Conservation (phyloP, 352 stramenopile species). For the Phytopythium montanum region DNA sequence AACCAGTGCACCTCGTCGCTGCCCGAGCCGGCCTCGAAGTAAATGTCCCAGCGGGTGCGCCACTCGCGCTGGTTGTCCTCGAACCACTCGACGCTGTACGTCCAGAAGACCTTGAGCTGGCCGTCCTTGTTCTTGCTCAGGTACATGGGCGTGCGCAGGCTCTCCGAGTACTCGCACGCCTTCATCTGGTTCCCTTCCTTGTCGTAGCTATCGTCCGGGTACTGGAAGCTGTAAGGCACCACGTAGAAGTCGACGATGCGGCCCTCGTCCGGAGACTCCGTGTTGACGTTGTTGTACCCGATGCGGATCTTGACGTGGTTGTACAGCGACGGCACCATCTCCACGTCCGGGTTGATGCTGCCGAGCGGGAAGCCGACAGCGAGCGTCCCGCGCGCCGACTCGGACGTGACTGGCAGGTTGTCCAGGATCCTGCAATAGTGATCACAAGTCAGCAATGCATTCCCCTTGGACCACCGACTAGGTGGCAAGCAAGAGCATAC, state of each 20-base stretch:
- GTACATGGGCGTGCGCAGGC: conserved; percentile 69
- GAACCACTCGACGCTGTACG: conserved; percentile 98
- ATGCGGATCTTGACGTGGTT: conserved; percentile 99
- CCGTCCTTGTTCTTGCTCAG: conserved; percentile 79
- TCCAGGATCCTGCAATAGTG: conserved; percentile 95
- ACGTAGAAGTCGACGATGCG: conserved; percentile 99
- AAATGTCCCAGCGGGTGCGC: conserved; percentile 99
- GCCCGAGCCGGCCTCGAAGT: conserved; percentile 90
- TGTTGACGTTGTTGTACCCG: conserved; percentile 92
- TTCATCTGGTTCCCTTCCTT: conserved; percentile 71
- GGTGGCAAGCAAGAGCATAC: conserved; percentile 30
- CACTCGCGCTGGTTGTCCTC: conserved; percentile 94
- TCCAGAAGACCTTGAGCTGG: conserved; percentile 90
- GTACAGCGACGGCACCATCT: conserved; percentile 92
- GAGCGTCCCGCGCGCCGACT: conserved; percentile 59
- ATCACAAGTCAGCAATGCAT: background rate
- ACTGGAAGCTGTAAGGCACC: conserved; percentile 96
- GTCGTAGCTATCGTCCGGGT: conserved; percentile 76
- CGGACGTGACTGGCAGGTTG: conserved; percentile 93
- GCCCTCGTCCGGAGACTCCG: conserved; percentile 71
- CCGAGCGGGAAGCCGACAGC: conserved; percentile 87
- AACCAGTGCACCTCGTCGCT: conserved; percentile 99
- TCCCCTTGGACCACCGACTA: too few relatives aligned
- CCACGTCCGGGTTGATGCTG: conserved; percentile 88
- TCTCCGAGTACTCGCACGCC: conserved; percentile 63